Percentiles rank a stretch among this genome's conserved stretches.
Conservation (phyloP, 2,329 filamentous ascomycete species). For the Massarina eburnea region DNA sequence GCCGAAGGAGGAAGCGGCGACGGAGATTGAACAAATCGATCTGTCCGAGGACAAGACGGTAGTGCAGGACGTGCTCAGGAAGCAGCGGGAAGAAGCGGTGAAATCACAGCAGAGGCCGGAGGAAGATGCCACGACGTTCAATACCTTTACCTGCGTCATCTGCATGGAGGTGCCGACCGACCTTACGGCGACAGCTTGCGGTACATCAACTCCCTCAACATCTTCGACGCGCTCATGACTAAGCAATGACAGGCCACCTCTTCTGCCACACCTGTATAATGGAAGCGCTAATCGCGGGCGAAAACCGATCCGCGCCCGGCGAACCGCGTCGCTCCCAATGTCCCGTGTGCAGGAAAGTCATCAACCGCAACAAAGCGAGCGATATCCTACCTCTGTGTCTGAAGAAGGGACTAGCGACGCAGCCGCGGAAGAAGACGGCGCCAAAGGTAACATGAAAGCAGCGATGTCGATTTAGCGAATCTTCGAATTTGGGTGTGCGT, state of each 20-base stretch:
- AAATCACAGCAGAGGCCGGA: constrained; percentile 46
- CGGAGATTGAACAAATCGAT: constrained; percentile 53
- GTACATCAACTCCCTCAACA: constrained; percentile 44
- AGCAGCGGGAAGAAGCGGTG: constrained; percentile 56
- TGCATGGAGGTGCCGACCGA: constrained; percentile 65
- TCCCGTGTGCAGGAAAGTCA: constrained; percentile 51
- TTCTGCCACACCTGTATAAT: constrained; percentile 66
- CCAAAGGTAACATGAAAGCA: constrained; percentile 12
- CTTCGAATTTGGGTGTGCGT: neutral
- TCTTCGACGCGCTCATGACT: constrained; percentile 3
- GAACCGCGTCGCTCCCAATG: constrained; percentile 49
- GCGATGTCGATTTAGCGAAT: neutral
- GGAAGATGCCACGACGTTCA: constrained; percentile 46
- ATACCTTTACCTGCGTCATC: constrained; percentile 60
- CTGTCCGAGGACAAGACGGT: constrained; percentile 46
- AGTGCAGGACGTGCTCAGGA: constrained; percentile 52
- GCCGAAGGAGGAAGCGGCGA: constrained; percentile 8
- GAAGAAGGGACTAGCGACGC: constrained; percentile 42
- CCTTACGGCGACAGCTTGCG: constrained; percentile 62
- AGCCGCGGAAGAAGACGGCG: constrained; percentile 30
- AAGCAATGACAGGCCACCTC: constrained; percentile 54
- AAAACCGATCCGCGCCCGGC: constrained; percentile 50
- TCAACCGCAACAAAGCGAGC: constrained; percentile 42
- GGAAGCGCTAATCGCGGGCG: constrained; percentile 59
- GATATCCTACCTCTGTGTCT: constrained; percentile 48